Evolutionary conservation across 345 rosid genomes (phyloP).

Genomic region (Populus deltoides): DNA sequence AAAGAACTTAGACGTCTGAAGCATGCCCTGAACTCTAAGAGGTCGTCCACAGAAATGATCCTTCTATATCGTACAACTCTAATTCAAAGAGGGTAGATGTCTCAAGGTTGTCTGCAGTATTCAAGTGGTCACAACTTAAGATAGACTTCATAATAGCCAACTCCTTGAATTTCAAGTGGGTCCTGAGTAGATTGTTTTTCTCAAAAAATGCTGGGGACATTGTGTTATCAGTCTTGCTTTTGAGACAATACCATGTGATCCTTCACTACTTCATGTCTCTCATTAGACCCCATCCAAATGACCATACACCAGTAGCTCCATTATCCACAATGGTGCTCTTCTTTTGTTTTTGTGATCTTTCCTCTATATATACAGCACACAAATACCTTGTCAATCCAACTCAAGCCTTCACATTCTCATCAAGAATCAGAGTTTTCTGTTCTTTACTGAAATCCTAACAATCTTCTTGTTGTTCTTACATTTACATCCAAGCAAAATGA

Average conservation of each 20-base stretch:
- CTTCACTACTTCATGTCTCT: background rate
- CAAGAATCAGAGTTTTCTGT: background rate
- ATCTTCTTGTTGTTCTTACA: background rate
- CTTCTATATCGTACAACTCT: too few relatives aligned
- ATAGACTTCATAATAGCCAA: too few relatives aligned
- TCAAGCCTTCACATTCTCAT: background rate
- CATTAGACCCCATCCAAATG: background rate
- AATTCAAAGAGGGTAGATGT: background rate
- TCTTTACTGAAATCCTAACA: background rate
- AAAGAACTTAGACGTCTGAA: too few relatives aligned
- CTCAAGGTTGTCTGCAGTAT: background rate
- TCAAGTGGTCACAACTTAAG: background rate
- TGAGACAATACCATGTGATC: background rate
- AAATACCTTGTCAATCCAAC: too few relatives aligned
- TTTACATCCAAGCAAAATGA: background rate
- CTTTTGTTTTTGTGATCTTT: too few relatives aligned
- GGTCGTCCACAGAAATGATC: too few relatives aligned
- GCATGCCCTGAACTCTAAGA: too few relatives aligned
- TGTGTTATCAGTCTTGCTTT: background rate
- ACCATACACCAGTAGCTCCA: too few relatives aligned
- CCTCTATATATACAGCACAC: too few relatives aligned
- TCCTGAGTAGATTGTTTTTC: background rate
- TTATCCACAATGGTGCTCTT: too few relatives aligned
- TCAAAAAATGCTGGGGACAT: too few relatives aligned
- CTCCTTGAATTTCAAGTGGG: background rate